Evolutionary conservation across 495 filamentous ascomycete species (phyloP), one percentile per base, ranked within the genome.

Genomic region (Aspergillus hancockii): DNA sequence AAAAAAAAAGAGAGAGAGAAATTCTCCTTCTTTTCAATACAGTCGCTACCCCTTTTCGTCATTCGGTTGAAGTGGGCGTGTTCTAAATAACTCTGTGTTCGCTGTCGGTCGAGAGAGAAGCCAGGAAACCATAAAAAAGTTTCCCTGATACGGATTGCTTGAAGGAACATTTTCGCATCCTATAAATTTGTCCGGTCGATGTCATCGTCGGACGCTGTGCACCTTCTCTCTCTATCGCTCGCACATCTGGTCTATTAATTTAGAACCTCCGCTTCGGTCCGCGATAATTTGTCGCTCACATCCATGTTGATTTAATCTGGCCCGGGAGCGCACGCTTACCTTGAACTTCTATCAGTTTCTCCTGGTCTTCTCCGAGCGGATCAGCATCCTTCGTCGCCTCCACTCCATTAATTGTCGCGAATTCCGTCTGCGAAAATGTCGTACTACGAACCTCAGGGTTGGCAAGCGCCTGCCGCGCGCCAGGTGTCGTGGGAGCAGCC

Each of bases 361-460:
- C 66, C 66, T 66, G 64, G 57, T 62, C 58, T 55, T 59, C 38
- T 32, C 52, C 67, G 60, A 65, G 57, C 71, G 67, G 69, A 74
- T 69, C 62, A 67, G 49, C 53, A 62, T 61, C 67, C 67, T 66
- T 71, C 65, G 68, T 63, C 55, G 59, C 49, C 55, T 61, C 59
- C 60, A 54, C 54, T 58, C 61, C 31, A 58, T 36, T 19, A 36
- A 57, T 52, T 57, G 55, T 63, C 57, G 54, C 59, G 32, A 50
- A 51, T 43, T 54, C 38, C 51, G 51, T 66, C 62, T 41, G 43
- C 65, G 65, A 80, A 64, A 69, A 94, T 94, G 90, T 88, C 91
- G 28, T 96, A 93, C 79, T 96, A 97, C 83, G 91, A 95, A 75
- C 84, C 91, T 63, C 86, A 89, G 70, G 83, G 88, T 70, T 94